Evolutionary conservation across 169 alveolate genomes (phyloP), one percentile per base, ranked within the genome.

Genomic region (Plasmodium gallinaceum): DNA sequence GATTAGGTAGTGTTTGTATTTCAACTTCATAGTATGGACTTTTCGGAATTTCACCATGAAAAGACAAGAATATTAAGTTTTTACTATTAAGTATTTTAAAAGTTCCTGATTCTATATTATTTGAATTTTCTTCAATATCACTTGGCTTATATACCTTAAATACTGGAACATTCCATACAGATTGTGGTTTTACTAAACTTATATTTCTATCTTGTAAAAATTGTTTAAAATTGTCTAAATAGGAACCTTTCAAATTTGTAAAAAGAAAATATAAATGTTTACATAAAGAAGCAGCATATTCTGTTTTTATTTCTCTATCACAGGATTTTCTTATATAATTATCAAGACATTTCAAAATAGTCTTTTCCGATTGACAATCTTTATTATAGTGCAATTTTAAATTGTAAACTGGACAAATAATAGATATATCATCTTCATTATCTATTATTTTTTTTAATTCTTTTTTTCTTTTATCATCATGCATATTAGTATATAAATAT

Each of bases 321-420:
- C 90, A 80, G 16, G 70, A 26, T 22, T 39, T 51, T 43, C 68
- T 80, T 5, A 80, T 68, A 24, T 52, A 57, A 12, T 52, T 45
- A 46, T 80, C 90, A 54, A 80, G 37, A 68, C 90, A 80, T 52
- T 48, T 32, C 24, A 80, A 80, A 68, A 80, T 54, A 68, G 66
- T 65, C 9, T 39, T 46, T 6, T 32, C 12, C 18, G 54, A 3
- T 37, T 16, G 37, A 32, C 90, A 80, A 9, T 80, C 90, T 42
- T 52, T 68, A 39, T 16, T 54, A 71, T 80, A 80, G 32, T 80
- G 90, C 2, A 80, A 42, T 16, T 80, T 65, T 57, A 80, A 8
- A 58, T 66, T 9, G 42, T 68, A 68, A 37, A 57, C 45, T 9
- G 90, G 90, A 1, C 90, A 80, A 10, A 9, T 18, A 6, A 80